phyloP scores from a whole-genome alignment of 2,329 filamentous ascomycete species.

The Alternaria sp. region DNA sequence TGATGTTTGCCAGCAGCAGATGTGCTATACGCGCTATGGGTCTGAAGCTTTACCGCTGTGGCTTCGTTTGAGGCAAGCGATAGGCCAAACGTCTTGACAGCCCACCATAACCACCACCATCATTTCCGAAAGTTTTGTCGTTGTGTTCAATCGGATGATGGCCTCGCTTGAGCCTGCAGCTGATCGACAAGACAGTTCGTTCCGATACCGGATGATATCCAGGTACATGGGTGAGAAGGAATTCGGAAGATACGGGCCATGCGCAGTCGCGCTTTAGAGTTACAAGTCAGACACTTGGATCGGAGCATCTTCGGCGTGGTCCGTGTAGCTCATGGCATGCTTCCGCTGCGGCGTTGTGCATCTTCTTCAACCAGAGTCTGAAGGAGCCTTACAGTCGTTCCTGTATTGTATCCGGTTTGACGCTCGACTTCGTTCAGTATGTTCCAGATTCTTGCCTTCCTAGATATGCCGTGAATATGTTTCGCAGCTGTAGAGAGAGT shows the following conservation, averaged over 20 bases:
- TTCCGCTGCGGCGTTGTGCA: neutral
- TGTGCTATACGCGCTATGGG: conserved; percentile 4
- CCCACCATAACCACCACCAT: neutral
- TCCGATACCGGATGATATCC: neutral
- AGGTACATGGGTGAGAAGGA: neutral
- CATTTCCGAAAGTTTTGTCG: neutral
- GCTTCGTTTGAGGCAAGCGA: conserved; percentile 1
- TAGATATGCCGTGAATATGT: conserved; percentile 43
- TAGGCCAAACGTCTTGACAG: neutral
- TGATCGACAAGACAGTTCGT: neutral
- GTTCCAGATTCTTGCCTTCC: conserved; percentile 46
- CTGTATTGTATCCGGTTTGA: conserved; percentile 43
- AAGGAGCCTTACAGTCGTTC: conserved; percentile 36
- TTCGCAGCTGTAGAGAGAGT: conserved; percentile 38
- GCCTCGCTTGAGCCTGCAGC: neutral
- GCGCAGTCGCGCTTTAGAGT: neutral
- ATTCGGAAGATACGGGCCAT: neutral
- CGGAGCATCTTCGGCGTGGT: neutral
- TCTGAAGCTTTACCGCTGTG: neutral
- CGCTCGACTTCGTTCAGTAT: conserved; percentile 43
- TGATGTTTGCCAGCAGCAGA: neutral
- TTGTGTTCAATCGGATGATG: neutral
- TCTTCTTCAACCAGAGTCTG: conserved; percentile 35
- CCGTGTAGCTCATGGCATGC: neutral
- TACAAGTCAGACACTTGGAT: neutral